Evolutionary conservation across 257 asterid species (phyloP), one percentile per base, ranked within the genome.

Genomic region (Solanum sitiens): DNA sequence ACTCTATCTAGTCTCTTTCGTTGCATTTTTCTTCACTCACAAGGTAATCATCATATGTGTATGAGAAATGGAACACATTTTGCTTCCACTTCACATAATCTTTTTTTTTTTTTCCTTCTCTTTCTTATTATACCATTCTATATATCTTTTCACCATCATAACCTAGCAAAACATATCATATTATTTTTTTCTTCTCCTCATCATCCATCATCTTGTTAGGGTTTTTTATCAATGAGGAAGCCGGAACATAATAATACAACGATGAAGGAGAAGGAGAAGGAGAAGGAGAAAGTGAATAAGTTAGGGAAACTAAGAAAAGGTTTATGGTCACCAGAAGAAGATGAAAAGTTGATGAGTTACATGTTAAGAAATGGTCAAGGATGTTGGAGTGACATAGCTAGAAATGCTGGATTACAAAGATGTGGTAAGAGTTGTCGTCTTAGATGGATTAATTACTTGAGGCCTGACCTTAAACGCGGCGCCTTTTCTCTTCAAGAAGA

Each of bases 31-130:
- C 99, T 96, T 96, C 99, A 96, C 98, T 94, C 99, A 92, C 98
- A 96, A 95, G 98, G 91, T 93, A 91, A 93, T 94, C 92, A 95
- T 95, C 94, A 91, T 93, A 86, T 90, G 91, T 90, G 91, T 91
- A 88, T 92, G 87, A 91, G 90, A 88, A 90, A 91, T 92, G 90
- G 90, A 90, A 91, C 94, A 91, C 87, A 90, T 91, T 92, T 95
- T 95, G 98, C 98, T 96, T 96, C 96, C 98, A 94, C 98, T 96
- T 96, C 98, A 96, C 98, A 96, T 93, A 91, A 96, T 94, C 95
- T 72, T 87, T 88, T 39, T 10, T 65, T 39, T 32, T 39, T 53
- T 86, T 37, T 56, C 86, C 89, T 89, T 87, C 89, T 90, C 89
- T 89, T 89, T 91, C 93, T 91, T 83, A 92, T 89, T 84, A 91